Conservation (phyloP, 345 rosid genomes). For the Lumnitzera racemosa region DNA sequence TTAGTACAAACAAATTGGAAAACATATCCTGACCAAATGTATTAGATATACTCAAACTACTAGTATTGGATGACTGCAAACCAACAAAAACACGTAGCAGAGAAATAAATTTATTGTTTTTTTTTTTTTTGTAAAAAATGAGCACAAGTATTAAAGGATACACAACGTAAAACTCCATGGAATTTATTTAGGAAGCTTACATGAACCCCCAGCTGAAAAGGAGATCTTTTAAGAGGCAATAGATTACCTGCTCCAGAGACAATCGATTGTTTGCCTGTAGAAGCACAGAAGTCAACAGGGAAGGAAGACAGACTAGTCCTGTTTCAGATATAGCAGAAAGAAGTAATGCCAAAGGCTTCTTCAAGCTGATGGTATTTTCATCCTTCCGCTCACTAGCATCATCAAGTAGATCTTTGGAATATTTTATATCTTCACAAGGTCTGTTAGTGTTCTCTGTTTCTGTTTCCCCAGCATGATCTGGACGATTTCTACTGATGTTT, state of each 20-base stretch:
- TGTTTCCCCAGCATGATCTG: not conserved
- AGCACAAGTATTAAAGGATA: no score
- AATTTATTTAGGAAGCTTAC: no score
- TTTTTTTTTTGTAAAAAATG: no score
- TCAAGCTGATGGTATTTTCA: constrained; percentile 20
- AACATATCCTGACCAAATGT: no score
- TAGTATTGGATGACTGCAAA: no score
- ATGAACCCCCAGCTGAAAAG: no score
- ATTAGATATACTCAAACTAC: no score
- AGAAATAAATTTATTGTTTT: no score
- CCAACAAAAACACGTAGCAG: no score
- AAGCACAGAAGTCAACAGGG: constrained; percentile 62
- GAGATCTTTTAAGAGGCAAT: no score
- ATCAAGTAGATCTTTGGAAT: constrained; percentile 18
- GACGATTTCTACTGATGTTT: not conserved
- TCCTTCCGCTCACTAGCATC: constrained; percentile 17
- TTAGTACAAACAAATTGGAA: no score
- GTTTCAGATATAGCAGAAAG: constrained; percentile 69
- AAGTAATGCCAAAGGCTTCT: constrained; percentile 39
- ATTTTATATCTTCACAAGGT: constrained; percentile 14
- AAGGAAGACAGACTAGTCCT: constrained; percentile 73
- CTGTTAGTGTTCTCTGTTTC: constrained; percentile 12
- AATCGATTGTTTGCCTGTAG: constrained; percentile 63
- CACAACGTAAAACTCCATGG: no score
- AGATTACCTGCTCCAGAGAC: constrained; percentile 56